Percentiles rank a stretch among this genome's conserved stretches.
Conservation (phyloP, 2,329 filamentous ascomycete species). For the Byssochlamys sp. region DNA sequence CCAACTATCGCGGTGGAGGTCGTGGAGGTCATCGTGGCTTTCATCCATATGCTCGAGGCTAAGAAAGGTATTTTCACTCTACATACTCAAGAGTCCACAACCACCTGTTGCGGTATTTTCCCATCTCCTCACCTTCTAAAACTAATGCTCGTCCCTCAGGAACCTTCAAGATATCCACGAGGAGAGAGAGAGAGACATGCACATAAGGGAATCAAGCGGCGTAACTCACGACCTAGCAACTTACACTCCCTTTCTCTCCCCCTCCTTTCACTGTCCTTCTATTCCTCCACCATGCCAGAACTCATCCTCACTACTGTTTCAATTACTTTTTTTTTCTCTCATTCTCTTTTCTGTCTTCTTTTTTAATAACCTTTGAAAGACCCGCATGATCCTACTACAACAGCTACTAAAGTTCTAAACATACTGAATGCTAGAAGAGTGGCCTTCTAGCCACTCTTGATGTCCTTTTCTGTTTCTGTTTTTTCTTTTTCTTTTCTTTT, state of each 20-base stretch:
- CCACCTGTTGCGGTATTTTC: too few species aligned
- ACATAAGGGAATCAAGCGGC: too few species aligned
- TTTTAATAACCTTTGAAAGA: not conserved
- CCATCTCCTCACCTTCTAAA: too few species aligned
- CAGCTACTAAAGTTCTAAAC: not conserved
- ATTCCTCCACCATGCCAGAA: too few species aligned
- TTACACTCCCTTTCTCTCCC: not conserved
- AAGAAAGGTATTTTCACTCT: not conserved
- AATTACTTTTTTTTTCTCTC: not conserved
- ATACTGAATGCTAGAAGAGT: not conserved
- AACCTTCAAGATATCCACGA: too few species aligned
- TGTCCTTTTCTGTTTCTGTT: not conserved
- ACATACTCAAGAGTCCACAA: not conserved
- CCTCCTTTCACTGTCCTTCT: not conserved
- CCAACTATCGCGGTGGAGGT: conserved; percentile 86
- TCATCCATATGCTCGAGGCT: conserved; percentile 60
- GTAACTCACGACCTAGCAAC: too few species aligned
- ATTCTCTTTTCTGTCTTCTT: not conserved
- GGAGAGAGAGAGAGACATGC: too few species aligned
- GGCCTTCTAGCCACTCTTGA: not conserved
- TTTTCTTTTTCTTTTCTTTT: not conserved
- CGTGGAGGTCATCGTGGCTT: conserved; percentile 64
- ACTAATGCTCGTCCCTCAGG: too few species aligned
- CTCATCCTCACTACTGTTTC: not conserved
- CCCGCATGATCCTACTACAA: not conserved